Conservation (phyloP, 2,329 filamentous ascomycete genomes). For the Tothia fuscella region DNA sequence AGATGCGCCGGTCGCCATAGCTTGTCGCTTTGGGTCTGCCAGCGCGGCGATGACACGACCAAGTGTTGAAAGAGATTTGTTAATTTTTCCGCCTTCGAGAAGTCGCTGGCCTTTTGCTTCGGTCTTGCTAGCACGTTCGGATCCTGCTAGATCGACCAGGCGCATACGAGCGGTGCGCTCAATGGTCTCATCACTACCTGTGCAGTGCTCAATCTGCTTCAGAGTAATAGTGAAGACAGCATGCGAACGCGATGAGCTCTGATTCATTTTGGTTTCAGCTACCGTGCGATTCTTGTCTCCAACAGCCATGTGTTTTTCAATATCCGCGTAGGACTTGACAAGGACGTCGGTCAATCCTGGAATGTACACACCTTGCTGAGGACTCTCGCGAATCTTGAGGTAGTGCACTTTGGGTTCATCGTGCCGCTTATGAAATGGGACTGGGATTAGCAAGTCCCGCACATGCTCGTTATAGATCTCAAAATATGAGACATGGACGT, state of each 20-base stretch:
- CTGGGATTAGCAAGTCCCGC: conserved; percentile 74
- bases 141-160: conserved; percentile 87
- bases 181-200: conserved; percentile 94
- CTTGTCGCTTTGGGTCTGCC: conserved; percentile 50
- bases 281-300: conserved; percentile 78
- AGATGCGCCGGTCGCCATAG: not conserved
- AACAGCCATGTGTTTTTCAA: conserved; percentile 79
- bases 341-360: conserved; percentile 92
- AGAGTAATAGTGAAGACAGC: conserved; percentile 97
- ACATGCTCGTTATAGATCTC: conserved; percentile 99
- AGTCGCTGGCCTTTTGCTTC: conserved; percentile 86
- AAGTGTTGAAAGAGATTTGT: conserved; percentile 92
- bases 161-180: conserved; percentile 89
- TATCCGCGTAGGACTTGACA: conserved; percentile 75
- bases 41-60: conserved; percentile 92
- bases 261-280: conserved; percentile 98
- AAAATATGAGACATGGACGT: conserved; percentile 95
- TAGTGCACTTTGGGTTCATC: conserved; percentile 81
- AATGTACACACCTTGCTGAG: conserved; percentile 89
- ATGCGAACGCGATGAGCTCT: conserved; percentile 91
- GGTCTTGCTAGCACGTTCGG: conserved; percentile 87
- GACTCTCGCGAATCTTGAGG: conserved; percentile 93
- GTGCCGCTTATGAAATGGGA: conserved; percentile 33
- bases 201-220: conserved; percentile 95
- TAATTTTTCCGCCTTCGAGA: conserved; percentile 94